phyloP scores from a whole-genome alignment of 75 land plant species.

The Pseudotsuga menziesii region DNA sequence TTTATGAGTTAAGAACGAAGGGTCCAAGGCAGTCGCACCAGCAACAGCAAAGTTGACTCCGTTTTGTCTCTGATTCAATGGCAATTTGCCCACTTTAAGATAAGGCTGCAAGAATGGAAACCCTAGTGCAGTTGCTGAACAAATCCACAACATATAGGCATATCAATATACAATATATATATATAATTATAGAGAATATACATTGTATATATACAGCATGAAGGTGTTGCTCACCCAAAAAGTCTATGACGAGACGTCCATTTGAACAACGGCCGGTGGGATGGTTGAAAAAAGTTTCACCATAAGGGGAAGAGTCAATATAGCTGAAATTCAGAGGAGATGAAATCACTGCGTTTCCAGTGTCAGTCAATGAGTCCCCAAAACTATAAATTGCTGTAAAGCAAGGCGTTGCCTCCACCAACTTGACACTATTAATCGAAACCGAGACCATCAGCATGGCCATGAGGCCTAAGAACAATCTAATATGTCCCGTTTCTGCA shows the following conservation, averaged over 20 bases:
- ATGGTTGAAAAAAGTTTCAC: slow-evolving; percentile 37
- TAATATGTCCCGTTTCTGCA: too few species aligned
- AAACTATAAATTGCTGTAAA: slow-evolving; percentile 51
- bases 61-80: not conserved
- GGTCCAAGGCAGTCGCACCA: not conserved
- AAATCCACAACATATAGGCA: not conserved
- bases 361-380: slow-evolving; percentile 66
- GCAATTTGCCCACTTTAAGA: not conserved
- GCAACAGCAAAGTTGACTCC: slow-evolving; percentile 1
- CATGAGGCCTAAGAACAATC: not conserved
- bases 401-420: not conserved
- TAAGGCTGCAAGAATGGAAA: not conserved
- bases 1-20: not conserved
- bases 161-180: not conserved
- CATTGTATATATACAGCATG: not conserved
- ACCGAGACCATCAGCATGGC: not conserved
- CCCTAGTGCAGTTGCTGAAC: not conserved
- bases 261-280: slow-evolving; percentile 52
- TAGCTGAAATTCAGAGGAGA: slow-evolving; percentile 21
- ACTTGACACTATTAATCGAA: not conserved
- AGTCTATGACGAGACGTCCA: slow-evolving; percentile 65
- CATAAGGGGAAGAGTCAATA: slow-evolving; percentile 41
- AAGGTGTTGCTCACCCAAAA: slow-evolving; percentile 33
- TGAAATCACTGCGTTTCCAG: slow-evolving; percentile 34
- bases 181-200: too few species aligned